Base-by-base conservation (phyloP, 2,329 filamentous ascomycete species). In the Nothophoma quercina region DNA sequence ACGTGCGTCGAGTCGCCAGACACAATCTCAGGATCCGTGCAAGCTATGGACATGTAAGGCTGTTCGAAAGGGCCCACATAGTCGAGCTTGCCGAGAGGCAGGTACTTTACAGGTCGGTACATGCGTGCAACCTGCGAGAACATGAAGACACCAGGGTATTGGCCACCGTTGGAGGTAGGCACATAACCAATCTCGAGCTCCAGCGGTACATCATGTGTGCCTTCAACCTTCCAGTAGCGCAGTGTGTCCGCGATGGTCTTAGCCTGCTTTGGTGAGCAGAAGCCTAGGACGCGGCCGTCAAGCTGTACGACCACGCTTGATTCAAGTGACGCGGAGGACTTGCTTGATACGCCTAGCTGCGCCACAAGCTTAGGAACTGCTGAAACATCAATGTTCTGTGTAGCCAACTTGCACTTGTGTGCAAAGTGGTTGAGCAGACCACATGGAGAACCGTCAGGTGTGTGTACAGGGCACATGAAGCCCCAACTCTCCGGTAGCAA, bases 21-120 rank as follows among this genome's bases (percentile, higher is more conserved):
- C 22, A 89, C 83, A 55, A 98, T 86, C 73, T 99, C 95, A 26
- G 88, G 83, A 41, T 93, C 88, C n/a, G 90, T 88, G 64, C 92
- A 93, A 18, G 95, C 93, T 71, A 99, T 96, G 40, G 92, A 92
- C 93, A 99, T 97, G 79, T 95, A 98, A 0, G 93, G 93, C 77
- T 99, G 95, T 76, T 99, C 95, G 62, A 96, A 90, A 0, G 95
- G 90, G 8, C 95, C 95, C 26, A 99, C 89, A 58, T 86, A 92
- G 76, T 99, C 95, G 64, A 90, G 82, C 72, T 90, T 91, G 55
- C 91, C 89, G 4, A 96, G 81, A 4, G 93, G 88, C 22, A 99
- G 82, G 70, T 98, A 96, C 75, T 93, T 96, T 65, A 96, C 91
- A 1, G 93, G 93, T 55, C 95, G 84, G 52, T 93, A 85, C 91